phyloP scores from a whole-genome alignment of 2,329 filamentous ascomycete species.

The Plenodomus biglobosus region DNA sequence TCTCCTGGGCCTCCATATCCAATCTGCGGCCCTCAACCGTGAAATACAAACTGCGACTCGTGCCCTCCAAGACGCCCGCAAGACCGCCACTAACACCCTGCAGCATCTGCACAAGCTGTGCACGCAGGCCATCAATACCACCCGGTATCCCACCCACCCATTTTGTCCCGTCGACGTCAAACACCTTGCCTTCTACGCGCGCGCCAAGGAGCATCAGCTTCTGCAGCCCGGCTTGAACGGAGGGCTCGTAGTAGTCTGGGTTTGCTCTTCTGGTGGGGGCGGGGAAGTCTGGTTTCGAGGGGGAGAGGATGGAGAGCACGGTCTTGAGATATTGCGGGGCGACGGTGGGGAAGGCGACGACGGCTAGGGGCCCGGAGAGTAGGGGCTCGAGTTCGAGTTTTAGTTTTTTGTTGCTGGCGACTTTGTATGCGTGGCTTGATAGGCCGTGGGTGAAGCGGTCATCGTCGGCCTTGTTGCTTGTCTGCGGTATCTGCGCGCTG shows the following conservation, averaged over 20 bases:
- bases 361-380: conserved; percentile 76
- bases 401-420: conserved; percentile 53
- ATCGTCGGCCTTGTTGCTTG: conserved; percentile 47
- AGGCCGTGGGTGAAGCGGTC: conserved; percentile 61
- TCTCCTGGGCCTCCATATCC: conserved; percentile 74
- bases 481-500: conserved; percentile 37
- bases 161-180: conserved; percentile 71
- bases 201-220: conserved; percentile 88
- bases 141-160: conserved; percentile 79
- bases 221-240: conserved; percentile 77
- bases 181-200: conserved; percentile 79
- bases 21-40: conserved; percentile 80
- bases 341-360: conserved; percentile 78
- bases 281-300: conserved; percentile 68
- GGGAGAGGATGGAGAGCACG: conserved; percentile 75
- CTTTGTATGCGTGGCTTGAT: conserved; percentile 57
- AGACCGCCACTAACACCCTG: conserved; percentile 77
- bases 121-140: conserved; percentile 76
- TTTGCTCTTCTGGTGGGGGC: conserved; percentile 74
- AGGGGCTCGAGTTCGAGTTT: conserved; percentile 70
- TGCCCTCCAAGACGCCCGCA: conserved; percentile 75
- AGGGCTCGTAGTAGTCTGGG: conserved; percentile 77
- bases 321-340: conserved; percentile 82
- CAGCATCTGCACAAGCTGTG: conserved; percentile 78
- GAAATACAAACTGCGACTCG: conserved; percentile 80